Percentiles rank a stretch among this genome's conserved stretches.
phyloP scores from a whole-genome alignment of 1,139 yeast species.

The Kluyveromyces marxianus region DNA sequence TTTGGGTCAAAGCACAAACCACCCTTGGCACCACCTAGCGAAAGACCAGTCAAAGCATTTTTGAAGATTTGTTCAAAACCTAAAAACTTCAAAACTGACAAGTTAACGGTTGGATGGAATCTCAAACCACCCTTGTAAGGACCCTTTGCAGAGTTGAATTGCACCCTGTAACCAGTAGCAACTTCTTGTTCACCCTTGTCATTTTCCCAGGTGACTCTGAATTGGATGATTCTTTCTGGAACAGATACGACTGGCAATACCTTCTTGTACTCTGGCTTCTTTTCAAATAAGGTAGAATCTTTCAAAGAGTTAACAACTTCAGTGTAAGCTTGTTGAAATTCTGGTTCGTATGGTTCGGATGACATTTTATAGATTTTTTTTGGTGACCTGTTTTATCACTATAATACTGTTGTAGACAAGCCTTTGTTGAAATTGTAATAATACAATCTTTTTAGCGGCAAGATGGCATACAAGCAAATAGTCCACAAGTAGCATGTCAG shows the following conservation, averaged over 20 bases:
- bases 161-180: constrained; percentile 96
- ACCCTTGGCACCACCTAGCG: constrained; percentile 99
- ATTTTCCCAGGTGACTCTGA: constrained; percentile 97
- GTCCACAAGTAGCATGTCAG: too few relatives aligned
- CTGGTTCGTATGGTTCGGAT: constrained; percentile 64
- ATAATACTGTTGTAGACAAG: too few relatives aligned
- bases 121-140: constrained; percentile 99
- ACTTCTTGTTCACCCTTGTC: constrained; percentile 88
- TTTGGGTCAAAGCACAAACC: constrained; percentile 97
- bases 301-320: constrained; percentile 84
- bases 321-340: constrained; percentile 96
- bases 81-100: constrained; percentile 88
- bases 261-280: constrained; percentile 84
- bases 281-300: constrained; percentile 82
- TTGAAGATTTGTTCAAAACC: constrained; percentile 98
- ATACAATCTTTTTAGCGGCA: too few relatives aligned
- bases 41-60: constrained; percentile 93
- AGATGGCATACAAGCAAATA: too few relatives aligned
- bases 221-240: constrained; percentile 94
- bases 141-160: constrained; percentile 96
- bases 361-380: constrained; percentile 6
- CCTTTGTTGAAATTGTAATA: too few relatives aligned
- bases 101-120: constrained; percentile 94
- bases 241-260: constrained; percentile 86
- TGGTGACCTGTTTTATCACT: neutral